Evolutionary conservation across 2,329 filamentous ascomycete species (phyloP).

Genomic region (Cladosporium halotolerans): DNA sequence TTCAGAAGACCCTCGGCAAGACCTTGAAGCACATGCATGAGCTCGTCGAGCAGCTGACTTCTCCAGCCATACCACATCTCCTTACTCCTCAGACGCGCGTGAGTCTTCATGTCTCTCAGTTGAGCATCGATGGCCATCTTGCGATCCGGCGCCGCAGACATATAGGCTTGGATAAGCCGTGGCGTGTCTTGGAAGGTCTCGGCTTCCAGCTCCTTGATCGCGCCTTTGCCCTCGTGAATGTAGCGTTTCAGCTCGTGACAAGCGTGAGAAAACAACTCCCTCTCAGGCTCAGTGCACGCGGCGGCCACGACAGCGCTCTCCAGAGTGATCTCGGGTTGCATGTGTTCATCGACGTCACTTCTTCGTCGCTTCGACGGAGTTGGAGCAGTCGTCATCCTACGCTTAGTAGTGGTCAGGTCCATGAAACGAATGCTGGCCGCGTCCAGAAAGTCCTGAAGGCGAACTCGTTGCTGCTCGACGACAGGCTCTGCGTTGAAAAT

Average conservation of each 20-base stretch:
- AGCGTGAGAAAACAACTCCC: slow-evolving; percentile 89
- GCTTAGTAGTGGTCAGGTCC: slow-evolving; percentile 94
- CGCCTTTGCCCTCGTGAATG: slow-evolving; percentile 83
- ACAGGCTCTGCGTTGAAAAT: slow-evolving; percentile 16
- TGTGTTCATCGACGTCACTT: slow-evolving; percentile 33
- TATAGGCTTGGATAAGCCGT: slow-evolving; percentile 83
- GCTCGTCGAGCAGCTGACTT: slow-evolving; percentile 74
- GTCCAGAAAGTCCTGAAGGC: slow-evolving; percentile 86
- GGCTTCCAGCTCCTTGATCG: slow-evolving; percentile 83
- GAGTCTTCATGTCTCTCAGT: slow-evolving; percentile 94
- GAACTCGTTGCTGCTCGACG: slow-evolving; percentile 33
- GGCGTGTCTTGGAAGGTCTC: slow-evolving; percentile 89
- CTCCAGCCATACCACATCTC: slow-evolving; percentile 99
- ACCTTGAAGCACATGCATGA: slow-evolving; percentile 72
- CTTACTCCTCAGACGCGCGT: slow-evolving; percentile 83
- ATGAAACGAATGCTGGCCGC: slow-evolving; percentile 97
- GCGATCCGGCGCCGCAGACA: slow-evolving; percentile 75
- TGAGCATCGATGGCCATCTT: slow-evolving; percentile 88
- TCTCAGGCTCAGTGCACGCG: slow-evolving; percentile 84
- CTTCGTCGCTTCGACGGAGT: slow-evolving; percentile 30
- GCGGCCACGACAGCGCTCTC: slow-evolving; percentile 81
- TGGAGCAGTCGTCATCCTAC: slow-evolving; percentile 71
- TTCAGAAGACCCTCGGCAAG: slow-evolving; percentile 70
- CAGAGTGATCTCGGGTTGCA: slow-evolving; percentile 38
- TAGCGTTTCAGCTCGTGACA: slow-evolving; percentile 95